Base-by-base conservation (phyloP, 139 green algal genomes). In the Chlamydomonas schloesseri region DNA sequence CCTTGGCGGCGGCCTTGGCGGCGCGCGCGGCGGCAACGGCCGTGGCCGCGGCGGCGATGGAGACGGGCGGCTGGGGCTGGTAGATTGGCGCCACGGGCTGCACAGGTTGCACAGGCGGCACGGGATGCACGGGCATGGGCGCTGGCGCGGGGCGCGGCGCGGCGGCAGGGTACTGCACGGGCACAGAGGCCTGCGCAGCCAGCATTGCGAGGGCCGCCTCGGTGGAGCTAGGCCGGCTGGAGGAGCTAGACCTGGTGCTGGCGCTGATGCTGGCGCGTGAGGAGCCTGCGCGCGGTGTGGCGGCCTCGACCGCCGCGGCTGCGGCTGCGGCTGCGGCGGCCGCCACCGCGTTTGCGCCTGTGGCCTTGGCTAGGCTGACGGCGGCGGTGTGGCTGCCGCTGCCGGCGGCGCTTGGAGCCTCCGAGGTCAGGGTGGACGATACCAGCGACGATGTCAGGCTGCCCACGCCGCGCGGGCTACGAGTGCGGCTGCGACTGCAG, bases 381-480 rank as follows among this genome's bases (percentile, higher is more conserved):
- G 58, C 58, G 31, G 33, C 34, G 33, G 28, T 10, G 37, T 83
- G 58, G 60, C 58, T 73, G 58, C 76, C 76, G 76, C 76, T 83
- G 76, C 76, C 76, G 28, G 60, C 3, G 34, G 76, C 62, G 36
- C 60, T 73, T 5, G 33, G 55, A 9, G 36, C 9, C 36, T 73
- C 37, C 2, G 76, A 83, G 8, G 76, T 0, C 2, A 29, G 6
- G 36, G 13, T 8, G 1, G 76, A 83, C 0, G 76, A 83, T 20
- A 4, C 53, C n/a, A 42, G 1, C 11, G 60, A 83, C 0, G 50
- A 20, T 4, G 33, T 29, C 69, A 73, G 28, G 37, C 76, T 73
- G 36, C 36, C 21, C 29, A 50, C 42, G 42, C 42, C 42, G 8
- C 42, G 42, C 42, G 42, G 42, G 42, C 42, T 50, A 8, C 42